Base-by-base conservation (phyloP, 768 basidiomycete genomes). In the Leccinum longicurvipes region DNA sequence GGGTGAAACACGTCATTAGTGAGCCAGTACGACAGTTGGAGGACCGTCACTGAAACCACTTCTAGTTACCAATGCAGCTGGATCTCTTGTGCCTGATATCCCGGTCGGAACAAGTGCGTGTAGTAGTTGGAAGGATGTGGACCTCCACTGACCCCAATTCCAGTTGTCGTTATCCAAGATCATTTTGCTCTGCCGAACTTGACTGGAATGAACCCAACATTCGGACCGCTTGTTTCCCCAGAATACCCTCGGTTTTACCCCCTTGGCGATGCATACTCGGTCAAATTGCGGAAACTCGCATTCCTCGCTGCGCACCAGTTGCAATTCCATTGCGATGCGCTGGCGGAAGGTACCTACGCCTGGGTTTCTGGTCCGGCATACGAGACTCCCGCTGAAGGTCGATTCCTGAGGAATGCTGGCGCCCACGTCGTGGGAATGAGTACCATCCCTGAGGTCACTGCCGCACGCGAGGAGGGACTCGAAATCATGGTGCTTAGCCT, bases 341-440 rank as follows among this genome's bases (percentile, higher is more conserved):
- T 94, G 12, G 82, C 81, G 3, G 93, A 94, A 67, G 93, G 93
- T 0, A 83, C 81, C 2, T 95, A 95, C 62, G 91, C 91, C 1
- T 95, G 91, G 89, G 93, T 95, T 46, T 81, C 84, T 28, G 93
- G 93, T 0, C 93, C 93, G 14, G 89, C 91, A 8, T 95, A 95
- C 66, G 93, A 95, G 73, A 91, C 89, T 1, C 84, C 88, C 3
- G 92, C 91, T 0, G 93, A 96, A 63, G 93, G 91, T 29, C 77
- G 85, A 47, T 85, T 93, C 72, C 73, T 95, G 39, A 75, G 87
- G 15, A 72, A 73, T 8, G 84, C 82, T 0, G 93, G 93, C 3
- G 93, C 87, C 1, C 91, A 92, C 62, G 88, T 93, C n/a, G 93
- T 94, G 2, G 93, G 93, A 2, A 95, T 95, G 93, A 92, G 89